These are phyloP conservation scores for Xeromyces bisporus DNA, from an alignment of 495 filamentous ascomycete genomes.

Conservation along the genomic window DNA sequence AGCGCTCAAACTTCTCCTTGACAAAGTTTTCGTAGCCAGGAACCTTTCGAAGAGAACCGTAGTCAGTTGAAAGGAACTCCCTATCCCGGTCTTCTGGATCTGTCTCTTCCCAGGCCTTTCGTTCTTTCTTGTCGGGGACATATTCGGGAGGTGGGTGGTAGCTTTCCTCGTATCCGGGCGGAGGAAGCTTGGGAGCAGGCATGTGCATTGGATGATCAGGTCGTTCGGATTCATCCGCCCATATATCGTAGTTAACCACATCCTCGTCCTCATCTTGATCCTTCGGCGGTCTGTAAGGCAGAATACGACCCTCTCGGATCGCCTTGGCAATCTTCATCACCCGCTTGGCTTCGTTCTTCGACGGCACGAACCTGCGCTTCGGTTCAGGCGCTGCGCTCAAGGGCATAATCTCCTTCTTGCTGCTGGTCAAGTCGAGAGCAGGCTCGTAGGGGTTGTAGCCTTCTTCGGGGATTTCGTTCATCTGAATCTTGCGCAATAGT, in stretches of 20 bases:
- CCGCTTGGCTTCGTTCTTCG: conserved; percentile 93
- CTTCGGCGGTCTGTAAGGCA: conserved; percentile 71
- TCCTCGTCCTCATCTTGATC: conserved; percentile 55
- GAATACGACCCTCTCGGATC: conserved; percentile 82
- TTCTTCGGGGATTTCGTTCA: conserved; percentile 75
- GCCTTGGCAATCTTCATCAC: conserved; percentile 97
- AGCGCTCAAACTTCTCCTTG: conserved; percentile 91
- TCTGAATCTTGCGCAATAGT: conserved; percentile 71
- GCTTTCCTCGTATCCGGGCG: conserved; percentile 84
- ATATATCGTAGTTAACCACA: conserved; percentile 72
- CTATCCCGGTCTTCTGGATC: conserved; percentile 85
- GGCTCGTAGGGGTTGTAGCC: conserved; percentile 87
- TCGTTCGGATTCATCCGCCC: conserved; percentile 74
- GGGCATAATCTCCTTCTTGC: conserved; percentile 82
- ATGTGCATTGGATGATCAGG: conserved; percentile 87
- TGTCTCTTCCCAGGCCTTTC: conserved; percentile 69
- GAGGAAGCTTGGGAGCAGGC: conserved; percentile 87
- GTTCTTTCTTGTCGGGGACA: conserved; percentile 69
- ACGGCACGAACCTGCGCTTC: conserved; percentile 87
- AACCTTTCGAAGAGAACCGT: conserved; percentile 71
- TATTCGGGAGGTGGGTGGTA: conserved; percentile 97
- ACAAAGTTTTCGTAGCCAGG: conserved; percentile 83
- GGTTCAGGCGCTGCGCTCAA: conserved; percentile 88
- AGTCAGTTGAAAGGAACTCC: conserved; percentile 69
- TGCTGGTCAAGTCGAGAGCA: conserved; percentile 82